Conservation (phyloP, 1,284 basidiomycete species). For the Pseudozyma sp. region DNA sequence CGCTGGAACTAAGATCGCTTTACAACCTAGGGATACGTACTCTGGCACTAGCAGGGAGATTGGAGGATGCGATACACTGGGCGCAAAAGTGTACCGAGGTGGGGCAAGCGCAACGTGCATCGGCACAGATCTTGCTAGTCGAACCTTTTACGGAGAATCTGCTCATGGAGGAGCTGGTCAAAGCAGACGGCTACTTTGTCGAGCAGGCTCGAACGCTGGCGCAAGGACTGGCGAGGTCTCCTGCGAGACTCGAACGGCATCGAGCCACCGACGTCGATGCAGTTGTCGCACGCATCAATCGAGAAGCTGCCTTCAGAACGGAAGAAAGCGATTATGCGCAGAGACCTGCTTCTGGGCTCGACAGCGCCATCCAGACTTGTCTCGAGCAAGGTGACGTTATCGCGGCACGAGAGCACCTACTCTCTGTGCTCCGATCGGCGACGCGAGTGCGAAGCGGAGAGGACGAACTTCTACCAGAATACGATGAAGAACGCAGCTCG, state of each 20-base stretch:
- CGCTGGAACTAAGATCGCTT: slow-evolving; percentile 12
- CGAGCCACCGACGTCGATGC: slow-evolving; percentile 12
- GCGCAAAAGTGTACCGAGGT: slow-evolving; percentile 7
- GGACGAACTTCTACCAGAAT: not conserved
- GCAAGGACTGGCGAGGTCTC: not conserved
- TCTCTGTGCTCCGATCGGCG: slow-evolving; percentile 16
- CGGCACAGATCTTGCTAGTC: slow-evolving; percentile 9
- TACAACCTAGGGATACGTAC: slow-evolving; percentile 49
- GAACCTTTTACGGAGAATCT: slow-evolving; percentile 37
- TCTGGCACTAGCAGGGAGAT: slow-evolving; percentile 28
- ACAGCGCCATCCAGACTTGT: slow-evolving; percentile 11
- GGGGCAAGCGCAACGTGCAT: not conserved
- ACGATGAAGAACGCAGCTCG: not conserved
- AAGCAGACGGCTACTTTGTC: slow-evolving; percentile 3
- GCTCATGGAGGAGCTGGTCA: slow-evolving; percentile 42
- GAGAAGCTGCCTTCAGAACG: slow-evolving; percentile 1
- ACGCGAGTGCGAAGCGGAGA: slow-evolving; percentile 1
- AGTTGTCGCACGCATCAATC: slow-evolving; percentile 10
- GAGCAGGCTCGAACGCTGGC: slow-evolving; percentile 14
- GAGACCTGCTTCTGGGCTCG: slow-evolving; percentile 2
- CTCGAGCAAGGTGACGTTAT: slow-evolving; percentile 29
- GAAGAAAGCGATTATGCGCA: not conserved
- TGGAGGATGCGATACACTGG: slow-evolving; percentile 41
- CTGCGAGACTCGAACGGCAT: not conserved
- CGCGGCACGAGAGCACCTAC: slow-evolving; percentile 29